Conservation (phyloP, 176 grass and related monocot genomes). For the Bolboschoenus planiculmis region DNA sequence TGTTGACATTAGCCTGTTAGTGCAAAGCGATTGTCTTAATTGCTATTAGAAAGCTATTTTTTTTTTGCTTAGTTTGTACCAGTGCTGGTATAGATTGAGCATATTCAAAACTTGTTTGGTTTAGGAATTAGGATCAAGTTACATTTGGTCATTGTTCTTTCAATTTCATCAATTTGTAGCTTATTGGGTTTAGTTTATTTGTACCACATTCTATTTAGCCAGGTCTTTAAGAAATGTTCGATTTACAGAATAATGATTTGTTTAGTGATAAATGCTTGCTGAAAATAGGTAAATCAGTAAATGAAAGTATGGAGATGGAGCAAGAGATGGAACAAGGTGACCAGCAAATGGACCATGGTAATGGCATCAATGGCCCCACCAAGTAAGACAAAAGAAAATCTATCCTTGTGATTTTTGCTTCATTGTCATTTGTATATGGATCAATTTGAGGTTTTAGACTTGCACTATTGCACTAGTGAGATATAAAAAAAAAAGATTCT, state of each 20-base stretch:
- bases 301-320: slow-evolving; percentile 6
- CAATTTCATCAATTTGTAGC: neutral
- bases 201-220: neutral
- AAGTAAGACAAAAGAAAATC: neutral
- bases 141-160: neutral
- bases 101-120: neutral
- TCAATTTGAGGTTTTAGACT: too few species aligned
- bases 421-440: neutral
- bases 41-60: neutral
- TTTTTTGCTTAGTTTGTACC: neutral
- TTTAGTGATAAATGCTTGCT: neutral
- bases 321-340: neutral
- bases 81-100: neutral
- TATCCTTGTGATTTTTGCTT: neutral
- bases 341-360: neutral
- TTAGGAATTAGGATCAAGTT: neutral
- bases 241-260: neutral
- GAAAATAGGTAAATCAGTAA: neutral
- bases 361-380: slow-evolving; percentile 12
- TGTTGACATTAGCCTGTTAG: neutral
- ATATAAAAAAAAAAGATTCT: too few species aligned
- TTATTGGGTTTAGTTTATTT: neutral
- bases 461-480: too few species aligned
- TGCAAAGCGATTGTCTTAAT: neutral
- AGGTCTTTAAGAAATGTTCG: neutral